Evolutionary conservation across 1,139 yeast species (phyloP), one percentile per base, ranked within the genome.

Genomic region (Hyphopichia burtonii): DNA sequence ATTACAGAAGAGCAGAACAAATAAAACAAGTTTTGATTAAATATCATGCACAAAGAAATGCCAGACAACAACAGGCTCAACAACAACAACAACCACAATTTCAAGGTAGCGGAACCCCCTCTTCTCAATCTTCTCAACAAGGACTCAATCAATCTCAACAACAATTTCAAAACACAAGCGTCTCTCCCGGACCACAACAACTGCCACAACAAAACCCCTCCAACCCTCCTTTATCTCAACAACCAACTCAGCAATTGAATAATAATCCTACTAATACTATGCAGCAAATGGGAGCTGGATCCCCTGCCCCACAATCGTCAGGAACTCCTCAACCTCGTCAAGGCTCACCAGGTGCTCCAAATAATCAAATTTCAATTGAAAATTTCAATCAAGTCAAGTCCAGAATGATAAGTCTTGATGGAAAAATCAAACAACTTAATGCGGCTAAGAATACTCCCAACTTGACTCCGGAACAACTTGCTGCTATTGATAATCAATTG

Each of bases 1-100:
- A 85, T 55, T 66, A 78, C 50, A 68, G 73, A 48, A 82, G 80
- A 46, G 94, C 93, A 2, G 86, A 86, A 43, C 78, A 78, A 44
- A 81, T 87, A 51, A 79, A 76, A 51, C 72, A 67, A 58, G 73
- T 68, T 44, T 71, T 75, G 45, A 49, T 69, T 30, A 67, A 58
- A 41, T 72, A 69, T 49, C 73, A 71, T 42, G 71, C 71, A 8
- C 76, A 71, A 44, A 74, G 69, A 41, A 55, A 58, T 41, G 64
- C 63, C 3, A 42, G 55, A 25, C 40, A 41, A 50, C 58, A 46
- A 25, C 51, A 55, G 52, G 28, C n/a, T 4, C 28, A 53, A 47
- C 66, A 53, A 49, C 62, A 54, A 47, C 54, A 51, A 41, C 58
- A 54, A 40, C 61, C 8, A 20, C 28, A 16, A 31, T 17, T 14